Base-by-base conservation (phyloP, 805 yeast species). In the Ogataea sp. region DNA sequence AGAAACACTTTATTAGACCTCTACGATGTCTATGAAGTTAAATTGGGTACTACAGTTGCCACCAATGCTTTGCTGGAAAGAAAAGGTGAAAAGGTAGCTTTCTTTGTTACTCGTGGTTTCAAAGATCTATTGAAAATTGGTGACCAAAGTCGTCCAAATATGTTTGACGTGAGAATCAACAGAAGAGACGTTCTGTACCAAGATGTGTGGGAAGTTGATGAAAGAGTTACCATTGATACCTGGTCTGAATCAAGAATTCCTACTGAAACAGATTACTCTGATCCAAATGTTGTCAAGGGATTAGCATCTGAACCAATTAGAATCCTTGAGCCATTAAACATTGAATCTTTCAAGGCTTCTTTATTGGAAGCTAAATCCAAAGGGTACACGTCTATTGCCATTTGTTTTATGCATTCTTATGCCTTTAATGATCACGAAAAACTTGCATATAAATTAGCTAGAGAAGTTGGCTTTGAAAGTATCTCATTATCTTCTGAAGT, bases 391-490 rank as follows among this genome's bases (percentile, higher is more conserved):
- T 52, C 23, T 63, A 60, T 53, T 18, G 59, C 55, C 6, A 44
- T 54, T 17, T 47, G 65, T 65, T 2, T 62, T 58, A 38, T 43
- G 61, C 20, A 61, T 64, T 9, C 67, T 64, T 15, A 53, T 59
- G 18, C 55, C 59, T 23, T 50, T 52, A 65, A 58, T 42, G 47
- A 40, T 13, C 70, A 65, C 40, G 70, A 65, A 41, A 51, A 51
- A 39, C 25, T 43, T 7, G 52, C 56, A 4, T 55, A 56, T 11
- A 51, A 46, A 32, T 39, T 64, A 24, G 70, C 70, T 4, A 43
- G 42, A 28, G 51, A 48, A n/a, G 34, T 61, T 11, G 88, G 88
- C 1, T 49, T 40, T 29, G 27, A 38, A 56, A n/a, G 48, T 17
- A 48, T 59, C 24, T 48, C 63, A 11, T 27, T 58, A 11, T 58